These are phyloP conservation scores for Actinomortierella wolfii DNA, from an alignment of 371 early-diverging fungal species.

Conservation along the genomic window DNA sequence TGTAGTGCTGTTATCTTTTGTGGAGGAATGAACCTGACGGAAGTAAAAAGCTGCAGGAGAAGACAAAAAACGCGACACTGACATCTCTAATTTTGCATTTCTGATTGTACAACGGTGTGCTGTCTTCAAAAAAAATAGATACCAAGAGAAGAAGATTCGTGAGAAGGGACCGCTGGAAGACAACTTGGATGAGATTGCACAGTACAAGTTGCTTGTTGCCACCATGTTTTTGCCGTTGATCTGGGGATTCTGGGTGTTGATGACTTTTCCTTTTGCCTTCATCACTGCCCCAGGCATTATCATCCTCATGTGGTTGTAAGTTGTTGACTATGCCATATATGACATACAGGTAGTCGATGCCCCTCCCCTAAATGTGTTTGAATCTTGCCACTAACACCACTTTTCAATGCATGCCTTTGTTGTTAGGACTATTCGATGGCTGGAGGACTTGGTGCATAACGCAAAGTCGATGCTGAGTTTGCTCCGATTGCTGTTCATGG, in stretches of 20 bases:
- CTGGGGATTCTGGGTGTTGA: conserved; percentile 42
- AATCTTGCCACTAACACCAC: no score
- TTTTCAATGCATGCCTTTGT: background rate
- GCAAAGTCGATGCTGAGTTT: conserved; percentile 37
- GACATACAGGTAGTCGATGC: no score
- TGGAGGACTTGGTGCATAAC: conserved; percentile 42
- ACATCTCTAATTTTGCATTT: background rate
- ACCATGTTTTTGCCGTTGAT: conserved; percentile 40
- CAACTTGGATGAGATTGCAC: conserved; percentile 47
- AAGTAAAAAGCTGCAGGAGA: background rate
- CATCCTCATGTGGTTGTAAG: conserved; percentile 45
- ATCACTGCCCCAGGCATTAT: conserved; percentile 38
- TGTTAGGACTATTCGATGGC: conserved; percentile 36
- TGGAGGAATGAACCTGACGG: background rate
- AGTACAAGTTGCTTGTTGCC: conserved; percentile 44
- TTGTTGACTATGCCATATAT: no score
- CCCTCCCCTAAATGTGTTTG: no score
- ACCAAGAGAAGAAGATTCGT: conserved; percentile 34
- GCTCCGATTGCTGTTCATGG: conserved; percentile 31
- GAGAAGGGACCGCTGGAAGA: conserved; percentile 41
- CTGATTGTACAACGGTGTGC: no score
- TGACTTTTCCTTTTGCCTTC: conserved; percentile 35
- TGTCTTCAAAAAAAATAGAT: conserved; percentile 7
- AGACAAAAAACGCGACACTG: background rate
- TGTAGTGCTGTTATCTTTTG: background rate